Percentiles rank a stretch among this genome's conserved stretches.
Evolutionary conservation across 1,284 basidiomycete genomes (phyloP).

Genomic region (Fomitopsis pinicola): DNA sequence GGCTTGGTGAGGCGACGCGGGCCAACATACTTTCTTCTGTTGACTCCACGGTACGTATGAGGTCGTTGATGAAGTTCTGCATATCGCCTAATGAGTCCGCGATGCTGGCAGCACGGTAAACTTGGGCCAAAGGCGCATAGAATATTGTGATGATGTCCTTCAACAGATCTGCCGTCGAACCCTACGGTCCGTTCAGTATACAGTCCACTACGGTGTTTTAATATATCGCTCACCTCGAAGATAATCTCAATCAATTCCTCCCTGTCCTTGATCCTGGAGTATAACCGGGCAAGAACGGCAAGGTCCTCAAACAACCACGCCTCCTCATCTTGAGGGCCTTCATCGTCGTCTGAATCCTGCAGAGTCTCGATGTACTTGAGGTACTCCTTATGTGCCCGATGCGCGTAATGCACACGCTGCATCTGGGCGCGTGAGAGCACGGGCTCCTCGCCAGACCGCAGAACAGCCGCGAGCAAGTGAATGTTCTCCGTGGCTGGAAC

Average conservation of each 20-base stretch:
- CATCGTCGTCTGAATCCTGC: conserved; percentile 87
- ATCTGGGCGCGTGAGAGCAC: conserved; percentile 71
- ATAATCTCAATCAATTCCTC: conserved; percentile 93
- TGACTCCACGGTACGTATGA: conserved; percentile 92
- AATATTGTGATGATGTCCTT: conserved; percentile 99
- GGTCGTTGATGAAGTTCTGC: conserved; percentile 93
- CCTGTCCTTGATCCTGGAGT: conserved; percentile 80
- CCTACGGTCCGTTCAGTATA: conserved; percentile 41
- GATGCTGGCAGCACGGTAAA: conserved; percentile 97
- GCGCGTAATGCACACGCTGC: conserved; percentile 72
- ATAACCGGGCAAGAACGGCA: conserved; percentile 72
- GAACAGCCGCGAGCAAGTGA: conserved; percentile 79
- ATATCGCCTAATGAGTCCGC: conserved; percentile 90
- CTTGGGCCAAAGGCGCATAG: conserved; percentile 96
- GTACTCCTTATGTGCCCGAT: conserved; percentile 76
- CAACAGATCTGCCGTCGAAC: conserved; percentile 89
- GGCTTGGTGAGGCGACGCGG: neutral
- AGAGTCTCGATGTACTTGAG: conserved; percentile 55
- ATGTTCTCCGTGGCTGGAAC: conserved; percentile 60
- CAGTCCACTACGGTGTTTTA: neutral
- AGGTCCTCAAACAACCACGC: conserved; percentile 95
- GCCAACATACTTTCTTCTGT: conserved; percentile 78
- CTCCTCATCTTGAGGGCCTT: conserved; percentile 88
- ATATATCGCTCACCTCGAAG: conserved; percentile 70
- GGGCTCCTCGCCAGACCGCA: conserved; percentile 80